Evolutionary conservation across 495 filamentous ascomycete genomes (phyloP), one percentile per base, ranked within the genome.

Genomic region (Penicilliopsis zonata): DNA sequence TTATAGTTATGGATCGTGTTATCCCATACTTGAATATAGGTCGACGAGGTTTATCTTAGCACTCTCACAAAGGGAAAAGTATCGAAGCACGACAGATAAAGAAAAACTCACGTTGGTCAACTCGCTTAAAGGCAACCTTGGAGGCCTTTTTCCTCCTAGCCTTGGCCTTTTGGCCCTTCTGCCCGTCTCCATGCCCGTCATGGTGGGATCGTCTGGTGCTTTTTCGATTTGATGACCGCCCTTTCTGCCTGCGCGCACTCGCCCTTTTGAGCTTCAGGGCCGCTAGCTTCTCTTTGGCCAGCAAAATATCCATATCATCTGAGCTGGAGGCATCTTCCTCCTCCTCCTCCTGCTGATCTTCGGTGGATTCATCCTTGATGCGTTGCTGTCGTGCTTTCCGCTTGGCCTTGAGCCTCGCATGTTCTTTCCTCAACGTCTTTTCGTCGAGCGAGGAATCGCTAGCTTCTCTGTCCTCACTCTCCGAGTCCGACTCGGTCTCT

Each of bases 1-100:
- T 83, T 84, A 58, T 80, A 92, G 42, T 84, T 79, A 50, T 87
- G 80, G 37, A 84, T 82, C 5, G 72, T 72, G 38, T 67, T 80
- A 42, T 86, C 80, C 76, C 77, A 85, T 22, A 86, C 67, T 71
- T 24, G 30, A n/a, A 12, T n/a, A n/a, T n/a, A n/a, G 3, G 21
- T 4, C 2, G 14, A 34, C 23, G 8, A 17, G 4, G 16, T 30
- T 3, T 8, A 13, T 13, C 13, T 9, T 16, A 4, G 5, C 13
- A 30, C 18, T 30, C 15, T 20, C 32, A 13, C 14, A 24, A 20
- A 23, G 17, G 25, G 6, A 9, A 13, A 27, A 27, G n/a, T n/a
- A n/a, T n/a, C n/a, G n/a, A n/a, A n/a, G n/a, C 21, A 23, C 25
- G 25, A 27, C 10, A 5, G 25, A 27, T 5, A 5, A n/a, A 4